Evolutionary conservation across 148 eudicot genomes (phyloP).

Genomic region (Arbutus unedo): DNA sequence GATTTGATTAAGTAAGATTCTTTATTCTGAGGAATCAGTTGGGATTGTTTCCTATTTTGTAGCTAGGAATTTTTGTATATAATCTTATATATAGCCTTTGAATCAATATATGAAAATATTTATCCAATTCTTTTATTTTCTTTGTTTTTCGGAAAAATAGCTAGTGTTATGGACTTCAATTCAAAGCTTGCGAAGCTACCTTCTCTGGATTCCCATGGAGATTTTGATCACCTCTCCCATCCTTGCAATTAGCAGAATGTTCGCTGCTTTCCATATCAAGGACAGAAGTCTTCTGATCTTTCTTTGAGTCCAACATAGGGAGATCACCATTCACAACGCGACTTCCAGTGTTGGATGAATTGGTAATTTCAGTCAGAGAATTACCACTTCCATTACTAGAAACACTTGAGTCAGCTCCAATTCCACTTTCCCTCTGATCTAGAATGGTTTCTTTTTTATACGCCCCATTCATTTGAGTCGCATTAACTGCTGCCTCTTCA

Average conservation of each 20-base stretch:
- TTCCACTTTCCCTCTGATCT: constrained; percentile 31
- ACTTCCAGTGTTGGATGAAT: constrained; percentile 19
- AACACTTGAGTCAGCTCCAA: constrained; percentile 20
- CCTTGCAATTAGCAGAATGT: constrained; percentile 19
- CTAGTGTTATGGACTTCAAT: background rate
- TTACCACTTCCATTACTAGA: constrained; percentile 23
- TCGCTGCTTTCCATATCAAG: constrained; percentile 25
- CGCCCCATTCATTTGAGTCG: constrained; percentile 23
- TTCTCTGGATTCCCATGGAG: constrained; percentile 26
- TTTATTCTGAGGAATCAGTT: no score
- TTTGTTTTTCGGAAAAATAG: no score
- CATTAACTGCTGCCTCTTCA: constrained; percentile 31
- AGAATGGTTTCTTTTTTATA: constrained; percentile 28
- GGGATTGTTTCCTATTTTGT: no score
- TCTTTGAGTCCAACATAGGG: constrained; percentile 27
- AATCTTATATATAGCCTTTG: no score
- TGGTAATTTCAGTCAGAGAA: constrained; percentile 15
- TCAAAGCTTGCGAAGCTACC: constrained; percentile 22
- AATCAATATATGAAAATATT: no score
- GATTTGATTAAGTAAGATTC: no score
- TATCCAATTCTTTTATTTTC: no score
- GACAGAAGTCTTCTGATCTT: constrained; percentile 28
- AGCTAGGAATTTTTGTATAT: no score
- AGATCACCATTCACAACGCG: constrained; percentile 39
- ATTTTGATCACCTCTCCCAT: constrained; percentile 18